phyloP scores from a whole-genome alignment of 257 asterid species.

The Solanum pimpinellifolium region DNA sequence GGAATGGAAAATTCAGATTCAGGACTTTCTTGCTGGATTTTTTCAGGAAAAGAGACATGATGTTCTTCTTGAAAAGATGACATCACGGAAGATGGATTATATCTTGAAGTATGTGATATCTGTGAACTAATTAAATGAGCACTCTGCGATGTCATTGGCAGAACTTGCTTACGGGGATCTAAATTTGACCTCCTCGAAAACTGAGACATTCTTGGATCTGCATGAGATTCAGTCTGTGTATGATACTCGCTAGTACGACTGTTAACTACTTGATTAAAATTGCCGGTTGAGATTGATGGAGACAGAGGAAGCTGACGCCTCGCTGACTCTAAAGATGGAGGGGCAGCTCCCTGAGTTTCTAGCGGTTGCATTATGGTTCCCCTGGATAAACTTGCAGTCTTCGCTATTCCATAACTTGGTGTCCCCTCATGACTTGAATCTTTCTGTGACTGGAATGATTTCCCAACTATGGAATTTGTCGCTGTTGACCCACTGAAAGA shows the following conservation, averaged over 20 bases:
- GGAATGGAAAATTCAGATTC: conserved; percentile 8
- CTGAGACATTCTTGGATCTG: conserved; percentile 54
- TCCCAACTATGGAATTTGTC: conserved; percentile 16
- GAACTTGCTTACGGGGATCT: conserved; percentile 16
- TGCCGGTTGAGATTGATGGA: conserved; percentile 22
- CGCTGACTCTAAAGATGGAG: conserved; percentile 27
- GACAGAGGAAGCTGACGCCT: conserved; percentile 37
- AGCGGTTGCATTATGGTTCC: conserved; percentile 24
- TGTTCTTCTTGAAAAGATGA: conserved; percentile 28
- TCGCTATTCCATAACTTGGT: conserved; percentile 21
- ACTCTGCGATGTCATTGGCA: conserved; percentile 20
- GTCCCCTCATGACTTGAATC: conserved; percentile 27
- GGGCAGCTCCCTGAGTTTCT: conserved; percentile 22
- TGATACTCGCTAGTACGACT: conserved; percentile 33
- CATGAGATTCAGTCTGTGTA: conserved; percentile 27
- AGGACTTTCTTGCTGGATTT: conserved; percentile 21
- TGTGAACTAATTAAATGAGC: conserved; percentile 17
- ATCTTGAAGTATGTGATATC: conserved; percentile 20
- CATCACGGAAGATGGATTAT: conserved; percentile 16
- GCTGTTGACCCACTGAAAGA: conserved; percentile 21
- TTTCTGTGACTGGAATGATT: conserved; percentile 27
- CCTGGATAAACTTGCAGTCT: conserved; percentile 19
- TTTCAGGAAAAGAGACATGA: conserved; percentile 18
- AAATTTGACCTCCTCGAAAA: conserved; percentile 17
- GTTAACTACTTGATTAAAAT: conserved; percentile 18